A percentile compares a stretch with the other conserved stretches of the same genome.
Conservation (phyloP, 2,329 filamentous ascomycete species). For the Gnomoniopsis smithogilvyi region DNA sequence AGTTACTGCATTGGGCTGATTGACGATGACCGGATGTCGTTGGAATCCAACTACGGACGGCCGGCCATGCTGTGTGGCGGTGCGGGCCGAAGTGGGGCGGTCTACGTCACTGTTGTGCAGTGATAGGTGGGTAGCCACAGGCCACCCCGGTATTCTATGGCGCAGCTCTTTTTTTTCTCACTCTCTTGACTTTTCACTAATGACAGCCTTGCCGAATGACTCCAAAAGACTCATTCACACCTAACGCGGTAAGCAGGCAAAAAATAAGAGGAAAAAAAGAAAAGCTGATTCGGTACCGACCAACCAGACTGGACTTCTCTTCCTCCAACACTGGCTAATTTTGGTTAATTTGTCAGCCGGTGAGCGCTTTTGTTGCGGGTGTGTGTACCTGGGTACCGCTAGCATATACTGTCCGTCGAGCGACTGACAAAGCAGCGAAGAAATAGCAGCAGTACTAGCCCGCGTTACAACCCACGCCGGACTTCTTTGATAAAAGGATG, state of each 20-base stretch:
- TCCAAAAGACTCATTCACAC: background rate
- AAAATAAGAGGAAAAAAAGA: too few relatives aligned
- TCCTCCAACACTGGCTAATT: too few relatives aligned
- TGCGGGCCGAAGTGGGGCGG: background rate
- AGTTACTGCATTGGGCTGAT: background rate
- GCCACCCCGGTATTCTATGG: background rate
- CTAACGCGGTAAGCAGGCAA: too few relatives aligned
- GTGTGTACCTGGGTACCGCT: background rate
- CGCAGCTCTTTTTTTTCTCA: background rate
- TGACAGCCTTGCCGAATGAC: background rate
- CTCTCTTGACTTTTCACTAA: background rate
- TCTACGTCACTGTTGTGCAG: background rate
- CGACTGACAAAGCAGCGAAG: background rate
- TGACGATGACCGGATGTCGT: background rate
- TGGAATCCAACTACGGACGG: background rate
- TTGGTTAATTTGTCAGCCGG: background rate
- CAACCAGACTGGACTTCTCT: too few relatives aligned
- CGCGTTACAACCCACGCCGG: background rate
- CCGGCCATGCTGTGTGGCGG: background rate
- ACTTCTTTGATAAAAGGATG: background rate
- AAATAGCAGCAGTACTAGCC: background rate
- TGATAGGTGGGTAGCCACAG: background rate
- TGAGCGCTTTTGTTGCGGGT: background rate
- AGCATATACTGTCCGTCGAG: background rate
- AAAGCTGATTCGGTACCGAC: too few relatives aligned